Percentiles rank a stretch among this genome's conserved stretches.
These are phyloP conservation scores for Neofusicoccum kwambonambiense DNA, from an alignment of 2,329 filamentous ascomycete species.

Conservation along the genomic window DNA sequence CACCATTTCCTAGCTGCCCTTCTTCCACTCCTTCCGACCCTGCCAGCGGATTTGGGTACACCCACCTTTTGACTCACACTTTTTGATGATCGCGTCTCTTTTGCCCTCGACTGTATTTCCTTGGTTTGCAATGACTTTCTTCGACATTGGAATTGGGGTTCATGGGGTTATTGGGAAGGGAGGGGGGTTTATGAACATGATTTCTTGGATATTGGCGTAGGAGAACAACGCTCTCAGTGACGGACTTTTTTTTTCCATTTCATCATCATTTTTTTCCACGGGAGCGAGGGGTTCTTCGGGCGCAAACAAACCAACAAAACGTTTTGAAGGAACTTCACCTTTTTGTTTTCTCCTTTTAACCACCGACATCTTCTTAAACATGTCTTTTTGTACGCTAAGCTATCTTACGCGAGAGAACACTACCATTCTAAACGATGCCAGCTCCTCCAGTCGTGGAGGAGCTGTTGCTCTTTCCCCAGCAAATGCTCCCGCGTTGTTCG, in stretches of 20 bases:
- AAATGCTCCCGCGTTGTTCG: too few relatives aligned
- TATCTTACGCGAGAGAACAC: not conserved
- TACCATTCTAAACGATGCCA: not conserved
- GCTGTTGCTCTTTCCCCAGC: too few relatives aligned
- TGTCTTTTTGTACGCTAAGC: conserved; percentile 7
- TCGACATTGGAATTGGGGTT: conserved; percentile 10
- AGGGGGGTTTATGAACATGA: not conserved
- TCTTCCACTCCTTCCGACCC: not conserved
- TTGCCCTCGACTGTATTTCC: not conserved
- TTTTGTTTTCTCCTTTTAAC: not conserved
- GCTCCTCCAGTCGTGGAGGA: too few relatives aligned
- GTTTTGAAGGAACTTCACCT: not conserved
- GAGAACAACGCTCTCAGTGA: conserved; percentile 10
- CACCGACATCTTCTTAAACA: not conserved
- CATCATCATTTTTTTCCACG: not conserved
- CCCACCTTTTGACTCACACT: not conserved
- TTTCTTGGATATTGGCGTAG: conserved; percentile 2
- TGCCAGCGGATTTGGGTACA: not conserved
- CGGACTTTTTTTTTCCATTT: not conserved
- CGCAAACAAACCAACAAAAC: conserved; percentile 2
- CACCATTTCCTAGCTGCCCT: not conserved
- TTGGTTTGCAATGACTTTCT: not conserved
- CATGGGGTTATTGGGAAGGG: not conserved
- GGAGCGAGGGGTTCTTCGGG: conserved; percentile 10
- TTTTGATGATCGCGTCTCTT: not conserved